Evolutionary conservation across 2,329 filamentous ascomycete genomes (phyloP), one percentile per base, ranked within the genome.

Genomic region (Coleophoma eucalyptorum): DNA sequence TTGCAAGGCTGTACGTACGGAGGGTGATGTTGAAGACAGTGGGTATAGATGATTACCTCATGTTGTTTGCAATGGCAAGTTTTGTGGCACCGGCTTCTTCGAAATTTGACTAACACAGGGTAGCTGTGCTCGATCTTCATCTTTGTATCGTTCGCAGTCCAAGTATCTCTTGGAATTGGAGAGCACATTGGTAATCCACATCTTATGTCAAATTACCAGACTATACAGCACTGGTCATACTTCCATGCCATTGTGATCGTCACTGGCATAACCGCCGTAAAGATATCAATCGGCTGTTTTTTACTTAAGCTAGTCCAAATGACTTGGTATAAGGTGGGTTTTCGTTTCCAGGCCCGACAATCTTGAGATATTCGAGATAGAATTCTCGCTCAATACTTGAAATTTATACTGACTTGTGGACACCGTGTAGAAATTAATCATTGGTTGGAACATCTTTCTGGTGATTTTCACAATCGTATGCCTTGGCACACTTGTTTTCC

Each of bases 251-350:
- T 75, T 45, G 56, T 73, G 42, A 62, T 74, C 31, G 70, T 76
- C 57, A 56, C 72, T 13, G 75, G 69, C 1, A 67, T 73, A 4
- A 67, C 68, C 11, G 55, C 67, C 1, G 70, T 75, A 48, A 77
- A 76, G 55, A 66, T 77, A 11, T 75, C 73, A 0, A 68, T 75
- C 33, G 69, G 67, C 2, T 63, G 74, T 32, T 72, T 73, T 53
- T 60, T 77, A 5, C 60, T 75, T 49, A 62, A 72, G 45, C 61
- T 75, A 5, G 68, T 70, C 20, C 62, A 67, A 16, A 61, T 64
- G 21, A 70, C 61, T 34, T 62, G 54, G 16, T 72, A 71, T 58
- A 68, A 68, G n/a, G 60, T 61, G 6, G 67, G 72, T 47, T 58
- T 74, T 8, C 26, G 10, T 26, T 26, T 5, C 10, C 26, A 26